These are phyloP conservation scores for Pythium plurisporium DNA, from an alignment of 352 stramenopile species.

Conservation along the genomic window DNA sequence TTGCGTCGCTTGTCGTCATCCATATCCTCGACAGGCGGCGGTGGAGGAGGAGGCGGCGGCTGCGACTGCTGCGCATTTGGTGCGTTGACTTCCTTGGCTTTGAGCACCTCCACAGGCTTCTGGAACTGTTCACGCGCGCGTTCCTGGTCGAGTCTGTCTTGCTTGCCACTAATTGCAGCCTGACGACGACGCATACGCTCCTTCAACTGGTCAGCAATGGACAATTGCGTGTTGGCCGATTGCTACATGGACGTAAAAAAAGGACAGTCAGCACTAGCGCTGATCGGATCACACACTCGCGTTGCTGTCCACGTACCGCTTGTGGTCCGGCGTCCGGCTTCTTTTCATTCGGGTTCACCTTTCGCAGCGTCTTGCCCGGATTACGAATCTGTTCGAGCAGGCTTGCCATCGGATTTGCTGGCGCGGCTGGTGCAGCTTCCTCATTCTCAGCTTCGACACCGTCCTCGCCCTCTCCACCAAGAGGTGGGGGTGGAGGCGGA, in stretches of 20 bases:
- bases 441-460: background rate
- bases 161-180: slow-evolving; percentile 77
- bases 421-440: slow-evolving; percentile 3
- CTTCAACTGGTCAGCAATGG: slow-evolving; percentile 81
- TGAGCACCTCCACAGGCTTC: slow-evolving; percentile 74
- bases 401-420: slow-evolving; percentile 21
- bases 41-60: slow-evolving; percentile 31
- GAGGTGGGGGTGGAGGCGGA: slow-evolving; percentile 18
- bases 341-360: slow-evolving; percentile 20
- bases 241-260: slow-evolving; percentile 9
- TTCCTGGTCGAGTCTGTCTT: slow-evolving; percentile 76
- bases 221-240: slow-evolving; percentile 43
- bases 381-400: slow-evolving; percentile 28
- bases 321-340: slow-evolving; percentile 1
- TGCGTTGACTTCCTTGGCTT: slow-evolving; percentile 67
- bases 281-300: background rate
- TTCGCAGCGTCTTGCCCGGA: slow-evolving; percentile 16
- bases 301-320: background rate
- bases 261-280: background rate
- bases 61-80: slow-evolving; percentile 29
- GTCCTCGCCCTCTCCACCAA: slow-evolving; percentile 1
- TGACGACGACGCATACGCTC: slow-evolving; percentile 72
- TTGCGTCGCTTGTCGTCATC: slow-evolving; percentile 24
- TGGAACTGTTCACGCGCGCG: slow-evolving; percentile 63
- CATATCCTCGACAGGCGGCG: slow-evolving; percentile 10